phyloP scores from a whole-genome alignment of 2,329 filamentous ascomycete species.

The Aspergillus fructus region DNA sequence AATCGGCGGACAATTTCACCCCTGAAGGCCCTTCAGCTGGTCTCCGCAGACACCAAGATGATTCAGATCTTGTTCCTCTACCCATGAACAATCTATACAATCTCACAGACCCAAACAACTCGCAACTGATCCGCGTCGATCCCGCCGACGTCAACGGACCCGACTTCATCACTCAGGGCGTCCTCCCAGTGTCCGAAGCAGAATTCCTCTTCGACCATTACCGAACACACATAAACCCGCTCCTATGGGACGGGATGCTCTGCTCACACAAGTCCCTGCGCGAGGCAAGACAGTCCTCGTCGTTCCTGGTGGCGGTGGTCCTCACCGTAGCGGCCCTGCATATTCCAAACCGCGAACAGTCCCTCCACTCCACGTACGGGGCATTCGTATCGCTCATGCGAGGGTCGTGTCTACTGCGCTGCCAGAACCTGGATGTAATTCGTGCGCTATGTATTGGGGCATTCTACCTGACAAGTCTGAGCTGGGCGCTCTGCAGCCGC shows the following conservation, averaged over 20 bases:
- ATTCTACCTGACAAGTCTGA: slow-evolving; percentile 51
- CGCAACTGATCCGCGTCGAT: slow-evolving; percentile 1
- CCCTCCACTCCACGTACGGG: slow-evolving; percentile 50
- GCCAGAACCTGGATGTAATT: slow-evolving; percentile 46
- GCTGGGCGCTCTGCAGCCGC: slow-evolving; percentile 20
- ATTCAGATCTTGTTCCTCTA: slow-evolving; percentile 35
- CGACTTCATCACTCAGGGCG: slow-evolving; percentile 45
- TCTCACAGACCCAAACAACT: slow-evolving; percentile 45
- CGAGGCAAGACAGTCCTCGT: slow-evolving; percentile 49
- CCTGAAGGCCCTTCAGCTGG: slow-evolving; percentile 1
- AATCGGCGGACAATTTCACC: slow-evolving; percentile 3
- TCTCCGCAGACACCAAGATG: slow-evolving; percentile 7
- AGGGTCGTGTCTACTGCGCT: slow-evolving; percentile 52
- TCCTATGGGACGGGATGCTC: slow-evolving; percentile 44
- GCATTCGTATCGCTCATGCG: slow-evolving; percentile 53
- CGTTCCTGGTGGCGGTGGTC: slow-evolving; percentile 50
- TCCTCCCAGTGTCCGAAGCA: slow-evolving; percentile 40
- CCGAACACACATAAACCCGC: slow-evolving; percentile 39
- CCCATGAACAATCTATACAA: slow-evolving; percentile 39
- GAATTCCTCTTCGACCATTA: slow-evolving; percentile 46
- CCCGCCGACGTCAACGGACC: slow-evolving; percentile 20
- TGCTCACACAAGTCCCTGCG: slow-evolving; percentile 31
- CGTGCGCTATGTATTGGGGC: slow-evolving; percentile 50
- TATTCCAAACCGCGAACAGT: slow-evolving; percentile 46
- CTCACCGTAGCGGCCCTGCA: slow-evolving; percentile 54